Evolutionary conservation across 352 stramenopile genomes (phyloP).

Genomic region (Globisporangium spiculum): DNA sequence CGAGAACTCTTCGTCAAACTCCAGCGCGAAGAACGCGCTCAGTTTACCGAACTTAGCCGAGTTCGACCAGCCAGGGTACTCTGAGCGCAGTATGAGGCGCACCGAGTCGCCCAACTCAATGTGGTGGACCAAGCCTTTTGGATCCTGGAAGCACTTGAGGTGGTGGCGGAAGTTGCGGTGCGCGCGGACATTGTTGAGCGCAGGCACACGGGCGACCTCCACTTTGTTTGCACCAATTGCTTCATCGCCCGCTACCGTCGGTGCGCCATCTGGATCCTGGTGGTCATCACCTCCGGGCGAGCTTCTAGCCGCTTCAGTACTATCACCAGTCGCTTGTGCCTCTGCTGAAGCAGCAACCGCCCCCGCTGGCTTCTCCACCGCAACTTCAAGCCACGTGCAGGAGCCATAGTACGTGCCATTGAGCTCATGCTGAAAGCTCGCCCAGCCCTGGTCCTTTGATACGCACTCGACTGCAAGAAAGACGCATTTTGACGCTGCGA

Average conservation of each 20-base stretch:
- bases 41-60: conserved; percentile 50
- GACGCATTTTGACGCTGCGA: conserved; percentile 35
- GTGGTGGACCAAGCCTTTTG: conserved; percentile 27
- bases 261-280: background rate
- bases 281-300: too few relatives aligned
- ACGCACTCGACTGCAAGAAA: conserved; percentile 49
- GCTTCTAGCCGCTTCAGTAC: background rate
- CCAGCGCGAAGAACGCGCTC: conserved; percentile 40
- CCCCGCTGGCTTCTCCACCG: conserved; percentile 27
- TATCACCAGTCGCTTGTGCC: background rate
- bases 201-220: conserved; percentile 26
- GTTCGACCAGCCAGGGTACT: conserved; percentile 53
- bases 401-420: conserved; percentile 59
- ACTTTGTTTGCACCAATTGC: background rate
- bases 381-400: conserved; percentile 67
- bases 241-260: background rate
- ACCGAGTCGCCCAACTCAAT: conserved; percentile 44
- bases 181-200: conserved; percentile 58
- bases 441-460: conserved; percentile 77
- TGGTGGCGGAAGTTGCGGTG: conserved; percentile 48
- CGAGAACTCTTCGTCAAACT: conserved; percentile 48
- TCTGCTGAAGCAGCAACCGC: background rate
- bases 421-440: conserved; percentile 33
- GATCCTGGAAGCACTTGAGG: conserved; percentile 42
- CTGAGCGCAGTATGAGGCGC: conserved; percentile 47